These are phyloP conservation scores for Candida gorgasii DNA, from an alignment of 805 yeast genomes.

Conservation along the genomic window DNA sequence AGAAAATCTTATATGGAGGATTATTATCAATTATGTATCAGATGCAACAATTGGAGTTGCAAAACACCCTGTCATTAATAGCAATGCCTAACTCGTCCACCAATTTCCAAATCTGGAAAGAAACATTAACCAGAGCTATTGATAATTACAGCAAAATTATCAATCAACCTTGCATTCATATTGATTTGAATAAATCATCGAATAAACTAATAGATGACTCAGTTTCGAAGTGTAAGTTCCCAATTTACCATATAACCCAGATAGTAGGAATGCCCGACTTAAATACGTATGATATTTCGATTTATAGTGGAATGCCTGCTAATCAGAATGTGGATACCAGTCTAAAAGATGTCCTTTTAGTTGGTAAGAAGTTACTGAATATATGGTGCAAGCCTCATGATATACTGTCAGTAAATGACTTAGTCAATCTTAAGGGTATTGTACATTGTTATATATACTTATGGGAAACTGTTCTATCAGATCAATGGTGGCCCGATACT, in stretches of 20 bases:
- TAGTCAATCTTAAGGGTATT: constrained; percentile 35
- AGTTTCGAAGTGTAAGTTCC: constrained; percentile 31
- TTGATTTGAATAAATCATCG: constrained; percentile 10
- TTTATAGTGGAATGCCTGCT: constrained; percentile 80
- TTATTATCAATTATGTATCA: constrained; percentile 28
- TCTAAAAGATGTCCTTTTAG: constrained; percentile 33
- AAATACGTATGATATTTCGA: constrained; percentile 76
- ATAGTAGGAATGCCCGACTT: constrained; percentile 60
- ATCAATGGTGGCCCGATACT: constrained; percentile 32
- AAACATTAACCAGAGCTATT: constrained; percentile 64
- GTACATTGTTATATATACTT: constrained; percentile 41
- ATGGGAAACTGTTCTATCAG: constrained; percentile 37
- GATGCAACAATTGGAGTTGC: constrained; percentile 31
- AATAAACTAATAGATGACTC: constrained; percentile 10
- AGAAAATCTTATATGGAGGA: constrained; percentile 47
- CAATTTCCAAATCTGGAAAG: constrained; percentile 57
- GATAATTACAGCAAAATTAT: constrained; percentile 45
- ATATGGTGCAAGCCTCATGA: constrained; percentile 28
- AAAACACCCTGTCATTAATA: constrained; percentile 46
- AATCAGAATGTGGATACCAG: constrained; percentile 55
- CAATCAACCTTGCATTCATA: constrained; percentile 10
- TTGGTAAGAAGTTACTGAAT: constrained; percentile 31
- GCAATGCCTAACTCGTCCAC: constrained; percentile 11
- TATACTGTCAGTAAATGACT: constrained; percentile 19
- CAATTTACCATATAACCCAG: constrained; percentile 73